Evolutionary conservation across 2,329 filamentous ascomycete species (phyloP), one percentile per base, ranked within the genome.

Genomic region (Tothia fuscella): DNA sequence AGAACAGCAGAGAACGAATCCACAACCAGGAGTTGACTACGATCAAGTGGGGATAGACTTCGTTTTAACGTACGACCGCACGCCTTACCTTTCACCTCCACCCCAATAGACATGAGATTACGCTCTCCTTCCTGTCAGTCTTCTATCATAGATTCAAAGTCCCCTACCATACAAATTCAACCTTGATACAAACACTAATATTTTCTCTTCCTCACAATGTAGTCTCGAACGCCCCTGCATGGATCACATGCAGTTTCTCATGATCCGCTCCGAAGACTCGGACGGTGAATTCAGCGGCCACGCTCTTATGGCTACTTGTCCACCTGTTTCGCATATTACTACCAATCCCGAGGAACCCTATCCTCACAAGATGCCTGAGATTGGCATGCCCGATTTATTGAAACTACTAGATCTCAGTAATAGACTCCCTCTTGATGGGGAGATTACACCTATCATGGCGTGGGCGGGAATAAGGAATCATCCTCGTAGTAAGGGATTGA

Each of bases 381-480:
- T 91, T 5, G 78, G 72, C 45, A 83, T 81, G 56, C 74, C 73
- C 28, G 85, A 91, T 53, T 70, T 98, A 38, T 67, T 79, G 39
- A 93, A 82, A 41, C 68, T 96, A 41, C 72, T 95, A 46, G 82
- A 93, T 55, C 71, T 95, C 42, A 94, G 86, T 63, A 32, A 32
- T 40, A 21, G 22, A 17, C 28, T 25, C 21, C 75, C 91, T 41
- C 56, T 60, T 2, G 84, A 91, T 47, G 86, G 86, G 40, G 85
- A 93, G 62, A 84, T 96, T 53, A 96, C 89, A 14, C 91, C 91
- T 0, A 83, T 95, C 50, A 93, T 93, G 85, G 88, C 88, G 1
- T 89, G 91, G 77, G 82, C 85, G 38, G 82, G 84, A 63, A 72
- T 96, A 38, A 66, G 86, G 47, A 72, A 70, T 34, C 80, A 91